Evolutionary conservation across 129 eudicot genomes (phyloP).

Genomic region (Tagetes patula): DNA sequence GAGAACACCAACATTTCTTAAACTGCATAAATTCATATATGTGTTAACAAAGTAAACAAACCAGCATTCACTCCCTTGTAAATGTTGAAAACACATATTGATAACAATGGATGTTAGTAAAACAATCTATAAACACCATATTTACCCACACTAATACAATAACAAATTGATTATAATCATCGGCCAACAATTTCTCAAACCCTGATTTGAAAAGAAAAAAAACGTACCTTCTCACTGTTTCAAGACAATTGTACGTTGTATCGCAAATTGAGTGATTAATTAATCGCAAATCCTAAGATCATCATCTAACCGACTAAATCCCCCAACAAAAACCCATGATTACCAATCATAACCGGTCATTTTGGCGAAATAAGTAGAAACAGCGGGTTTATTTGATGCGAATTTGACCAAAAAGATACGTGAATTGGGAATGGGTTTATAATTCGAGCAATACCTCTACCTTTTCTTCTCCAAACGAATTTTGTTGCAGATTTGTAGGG

Average conservation of each 20-base stretch:
- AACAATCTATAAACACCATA: neutral
- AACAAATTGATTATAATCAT: neutral
- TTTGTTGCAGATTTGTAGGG: constrained; percentile 29
- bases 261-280: neutral
- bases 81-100: neutral
- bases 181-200: constrained; percentile 3
- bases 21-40: no score
- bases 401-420: constrained; percentile 33
- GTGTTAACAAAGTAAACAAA: no score
- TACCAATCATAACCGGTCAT: constrained; percentile 41
- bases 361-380: constrained; percentile 36
- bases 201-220: constrained; percentile 9
- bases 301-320: constrained; percentile 49
- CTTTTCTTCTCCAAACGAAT: constrained; percentile 41
- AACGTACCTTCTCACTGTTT: constrained; percentile 5
- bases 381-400: constrained; percentile 22
- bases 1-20: no score
- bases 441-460: constrained; percentile 35
- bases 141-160: neutral
- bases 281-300: constrained; percentile 39
- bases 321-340: constrained; percentile 43
- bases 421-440: constrained; percentile 29
- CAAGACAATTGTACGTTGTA: constrained; percentile 7
- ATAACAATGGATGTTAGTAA: neutral
- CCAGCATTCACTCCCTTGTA: no score